Base-by-base conservation (phyloP, 139 green algal species). In the Micromonas commoda region DNA sequence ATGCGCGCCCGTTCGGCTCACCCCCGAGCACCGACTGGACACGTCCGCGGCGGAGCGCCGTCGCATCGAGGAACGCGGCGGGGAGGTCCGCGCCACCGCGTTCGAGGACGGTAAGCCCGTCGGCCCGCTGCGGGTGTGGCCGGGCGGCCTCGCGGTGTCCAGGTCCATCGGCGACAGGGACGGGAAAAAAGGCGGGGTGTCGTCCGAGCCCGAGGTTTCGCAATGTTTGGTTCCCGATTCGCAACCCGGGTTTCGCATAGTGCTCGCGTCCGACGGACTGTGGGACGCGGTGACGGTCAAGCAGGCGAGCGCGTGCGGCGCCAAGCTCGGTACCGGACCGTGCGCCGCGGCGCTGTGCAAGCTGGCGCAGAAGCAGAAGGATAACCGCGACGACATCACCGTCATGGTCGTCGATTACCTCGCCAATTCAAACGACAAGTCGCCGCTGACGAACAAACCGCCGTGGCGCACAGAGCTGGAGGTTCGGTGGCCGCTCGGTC, bases 51-150 rank as follows among this genome's bases (percentile, higher is more conserved):
- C 33, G 6, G 72, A 78, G 72, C 24, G 57, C 38, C 68, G 69
- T 5, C 72, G 72, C 21, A 78, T 78, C 61, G 32, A 70, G 33
- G 72, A 68, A 1, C 21, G 20, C 3, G 72, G 72, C 1, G 72
- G 72, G 5, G 72, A 78, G 33, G 57, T 78, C 1, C 54, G 72
- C 1, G 31, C 57, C 52, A 71, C 72, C 2, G 72, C 51, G 53
- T 69, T 39, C 34, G 72, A 69, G 13, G 72, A 78, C 26, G 72
- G 72, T 24, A 33, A 63, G 4, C 33, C 54, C 24, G 88, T 96
- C n/a, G 93, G 93, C 3, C 92, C 92, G 6, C 82, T 97, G 54
- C 85, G 93, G 34, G 83, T 96, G 13, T 97, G 93, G 93, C 93
- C 93, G 2, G 92, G 93, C 5, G 93, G 93, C 0, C 82, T 97